Evolutionary conservation across 192 early-diverging fungal genomes (phyloP), one percentile per base, ranked within the genome.

Genomic region (Hyaloraphidium curvatum): DNA sequence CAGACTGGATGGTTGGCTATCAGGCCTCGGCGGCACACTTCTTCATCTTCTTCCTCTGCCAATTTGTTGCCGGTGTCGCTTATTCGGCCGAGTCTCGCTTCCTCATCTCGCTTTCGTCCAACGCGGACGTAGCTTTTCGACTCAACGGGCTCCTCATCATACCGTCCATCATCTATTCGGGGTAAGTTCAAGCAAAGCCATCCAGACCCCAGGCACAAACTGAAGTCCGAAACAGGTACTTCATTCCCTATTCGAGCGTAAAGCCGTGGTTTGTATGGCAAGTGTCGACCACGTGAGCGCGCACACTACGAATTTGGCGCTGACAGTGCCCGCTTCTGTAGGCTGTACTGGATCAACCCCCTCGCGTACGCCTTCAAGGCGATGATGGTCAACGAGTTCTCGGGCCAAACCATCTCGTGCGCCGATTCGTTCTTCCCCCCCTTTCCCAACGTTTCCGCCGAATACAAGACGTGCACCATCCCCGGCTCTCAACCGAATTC

Each of bases 331-430:
- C 17, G 29, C 35, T 21, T 16, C 21, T 33, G 9, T 25, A 31
- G 25, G 11, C 67, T 79, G 30, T 75, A 63, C 48, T 81, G 71
- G 72, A 73, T 83, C 35, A 78, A 79, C 52, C 78, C 79, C 9
- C 54, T 79, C 19, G 58, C 70, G 0, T 80, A 79, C 41, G 73
- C 61, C 1, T 72, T 77, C 54, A 71, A 75, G 33, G 62, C 77
- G 1, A 22, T 48, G 19, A 60, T 81, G 31, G 66, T 72, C 25
- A 79, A 80, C 54, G 78, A 81, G 58, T 71, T 81, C 60, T 53
- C 53, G 1, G 81, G 77, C 2, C 55, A 75, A 35, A 33, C 14
- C 5, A 2, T 26, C 31, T 54, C 19, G 9, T 48, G 43, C 23
- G 43, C 11, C 11, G 43, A 25, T 19, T 14, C 5, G 7, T 48